phyloP scores from a whole-genome alignment of 805 yeast genomes.

The Yamadazyma scolyti region DNA sequence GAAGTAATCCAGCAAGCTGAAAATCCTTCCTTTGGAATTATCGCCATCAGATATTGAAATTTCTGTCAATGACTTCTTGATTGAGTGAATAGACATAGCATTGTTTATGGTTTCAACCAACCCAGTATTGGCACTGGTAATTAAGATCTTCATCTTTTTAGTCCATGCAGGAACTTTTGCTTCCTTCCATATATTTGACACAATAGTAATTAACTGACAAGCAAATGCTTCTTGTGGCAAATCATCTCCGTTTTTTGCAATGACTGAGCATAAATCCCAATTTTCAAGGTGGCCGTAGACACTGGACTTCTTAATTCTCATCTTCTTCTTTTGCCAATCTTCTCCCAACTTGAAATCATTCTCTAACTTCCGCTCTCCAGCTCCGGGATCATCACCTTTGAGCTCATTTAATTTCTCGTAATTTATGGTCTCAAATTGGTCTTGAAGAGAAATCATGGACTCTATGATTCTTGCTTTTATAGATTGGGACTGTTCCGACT shows the following conservation, averaged over 20 bases:
- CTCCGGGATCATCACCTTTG: constrained; percentile 51
- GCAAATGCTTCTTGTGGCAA: constrained; percentile 97
- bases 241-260: constrained; percentile 95
- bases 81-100: constrained; percentile 90
- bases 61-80: constrained; percentile 86
- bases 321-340: constrained; percentile 85
- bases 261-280: constrained; percentile 95
- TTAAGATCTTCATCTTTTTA: constrained; percentile 84
- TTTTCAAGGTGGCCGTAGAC: constrained; percentile 81
- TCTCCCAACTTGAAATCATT: constrained; percentile 93
- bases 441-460: constrained; percentile 35
- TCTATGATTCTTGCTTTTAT: constrained; percentile 23
- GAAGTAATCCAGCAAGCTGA: constrained; percentile 78
- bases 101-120: constrained; percentile 94
- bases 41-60: constrained; percentile 60
- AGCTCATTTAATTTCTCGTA: constrained; percentile 41
- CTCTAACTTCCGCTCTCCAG: constrained; percentile 86
- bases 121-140: constrained; percentile 88
- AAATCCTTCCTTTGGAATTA: constrained; percentile 66
- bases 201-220: constrained; percentile 85
- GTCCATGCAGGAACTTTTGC: constrained; percentile 80
- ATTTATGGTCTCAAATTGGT: constrained; percentile 36
- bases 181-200: constrained; percentile 78
- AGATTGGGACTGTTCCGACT: constrained; percentile 31
- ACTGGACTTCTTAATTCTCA: constrained; percentile 73